Conservation (phyloP, 2,329 filamentous ascomycete species). For the Lasiodiplodia citricola region DNA sequence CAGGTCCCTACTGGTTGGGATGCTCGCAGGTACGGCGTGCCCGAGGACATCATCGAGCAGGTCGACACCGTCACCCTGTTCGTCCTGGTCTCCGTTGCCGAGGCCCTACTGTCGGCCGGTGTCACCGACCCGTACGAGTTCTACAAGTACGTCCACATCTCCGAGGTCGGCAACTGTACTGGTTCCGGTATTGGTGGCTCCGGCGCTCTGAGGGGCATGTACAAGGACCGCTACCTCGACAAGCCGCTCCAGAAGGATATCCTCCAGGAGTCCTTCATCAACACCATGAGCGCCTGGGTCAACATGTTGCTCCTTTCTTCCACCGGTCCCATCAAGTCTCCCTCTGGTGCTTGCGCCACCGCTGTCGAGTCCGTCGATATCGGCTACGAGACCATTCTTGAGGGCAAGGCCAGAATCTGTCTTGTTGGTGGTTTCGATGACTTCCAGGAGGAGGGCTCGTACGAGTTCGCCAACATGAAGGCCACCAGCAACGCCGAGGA, state of each 20-base stretch:
- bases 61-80: slow-evolving; percentile 96
- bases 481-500: slow-evolving; percentile 98
- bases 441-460: slow-evolving; percentile 98
- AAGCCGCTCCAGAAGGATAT: slow-evolving; percentile 99
- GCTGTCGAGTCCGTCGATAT: slow-evolving; percentile 97
- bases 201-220: slow-evolving; percentile 92
- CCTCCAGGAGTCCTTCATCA: slow-evolving; percentile 99
- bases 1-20: slow-evolving; percentile 98
- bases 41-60: slow-evolving; percentile 96
- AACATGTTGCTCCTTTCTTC: slow-evolving; percentile 99
- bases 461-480: slow-evolving; percentile 99
- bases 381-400: slow-evolving; percentile 96
- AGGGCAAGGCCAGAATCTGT: slow-evolving; percentile 96
- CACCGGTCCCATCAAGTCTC: slow-evolving; percentile 97
- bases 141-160: slow-evolving; percentile 99
- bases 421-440: slow-evolving; percentile 99
- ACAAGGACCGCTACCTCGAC: slow-evolving; percentile 95
- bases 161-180: slow-evolving; percentile 96
- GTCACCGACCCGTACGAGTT: slow-evolving; percentile 99
- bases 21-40: slow-evolving; percentile 92
- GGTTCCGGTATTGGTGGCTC: slow-evolving; percentile 98
- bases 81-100: slow-evolving; percentile 90
- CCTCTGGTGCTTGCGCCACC: slow-evolving; percentile 95
- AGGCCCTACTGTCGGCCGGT: slow-evolving; percentile 88
- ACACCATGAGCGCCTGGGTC: slow-evolving; percentile 99